Evolutionary conservation across 2,329 filamentous ascomycete species (phyloP).

Genomic region (Aspergillus fructus): DNA sequence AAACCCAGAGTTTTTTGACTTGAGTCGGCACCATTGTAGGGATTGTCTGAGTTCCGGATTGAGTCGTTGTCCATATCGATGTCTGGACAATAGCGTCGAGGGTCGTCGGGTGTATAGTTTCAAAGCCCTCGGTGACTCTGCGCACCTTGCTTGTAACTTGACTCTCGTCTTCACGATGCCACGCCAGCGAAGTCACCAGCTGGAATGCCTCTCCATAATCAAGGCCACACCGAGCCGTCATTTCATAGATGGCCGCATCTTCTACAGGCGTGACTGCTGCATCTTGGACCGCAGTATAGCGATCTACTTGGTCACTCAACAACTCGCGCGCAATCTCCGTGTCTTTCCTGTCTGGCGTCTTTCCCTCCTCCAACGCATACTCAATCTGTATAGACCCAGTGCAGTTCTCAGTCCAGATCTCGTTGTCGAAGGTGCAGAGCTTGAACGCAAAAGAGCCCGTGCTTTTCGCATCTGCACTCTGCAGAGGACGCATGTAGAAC

Average conservation of each 20-base stretch:
- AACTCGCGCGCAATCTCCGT: background rate
- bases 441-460: background rate
- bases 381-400: background rate
- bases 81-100: conserved; percentile 13
- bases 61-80: background rate
- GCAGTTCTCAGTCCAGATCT: background rate
- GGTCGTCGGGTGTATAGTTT: conserved; percentile 13
- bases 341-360: background rate
- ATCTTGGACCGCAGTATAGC: background rate
- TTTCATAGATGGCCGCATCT: background rate
- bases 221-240: background rate
- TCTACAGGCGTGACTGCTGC: background rate
- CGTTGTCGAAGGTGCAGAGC: background rate
- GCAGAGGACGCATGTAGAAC: background rate
- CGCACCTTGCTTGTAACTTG: background rate
- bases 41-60: background rate
- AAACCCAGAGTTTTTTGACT: background rate
- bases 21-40: background rate
- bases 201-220: background rate
- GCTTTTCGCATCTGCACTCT: background rate
- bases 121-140: background rate
- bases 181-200: background rate
- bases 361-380: background rate
- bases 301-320: background rate
- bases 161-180: background rate